Evolutionary conservation across 2,329 filamentous ascomycete genomes (phyloP).

Genomic region (Keithomyces neogunnii): DNA sequence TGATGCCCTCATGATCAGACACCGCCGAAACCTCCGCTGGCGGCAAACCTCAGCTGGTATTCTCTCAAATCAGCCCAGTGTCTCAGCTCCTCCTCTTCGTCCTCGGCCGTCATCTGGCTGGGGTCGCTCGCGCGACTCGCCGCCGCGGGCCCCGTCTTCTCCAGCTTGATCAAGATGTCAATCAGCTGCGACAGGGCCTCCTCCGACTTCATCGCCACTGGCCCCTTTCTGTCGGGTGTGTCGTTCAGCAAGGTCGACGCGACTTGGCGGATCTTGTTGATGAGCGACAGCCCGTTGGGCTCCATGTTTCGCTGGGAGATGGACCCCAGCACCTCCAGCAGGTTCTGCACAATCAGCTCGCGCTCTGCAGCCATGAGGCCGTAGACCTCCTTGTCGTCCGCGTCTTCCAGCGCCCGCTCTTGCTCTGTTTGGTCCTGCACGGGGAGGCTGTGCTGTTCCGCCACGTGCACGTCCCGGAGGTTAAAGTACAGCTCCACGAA

Average conservation of each 20-base stretch:
- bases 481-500: slow-evolving; percentile 82
- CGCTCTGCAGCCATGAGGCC: slow-evolving; percentile 65
- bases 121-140: slow-evolving; percentile 21
- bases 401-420: slow-evolving; percentile 27
- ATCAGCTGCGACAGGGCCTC: slow-evolving; percentile 65
- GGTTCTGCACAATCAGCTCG: slow-evolving; percentile 71
- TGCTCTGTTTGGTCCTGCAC: slow-evolving; percentile 25
- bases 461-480: slow-evolving; percentile 57
- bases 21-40: slow-evolving; percentile 47
- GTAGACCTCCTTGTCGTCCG: slow-evolving; percentile 41
- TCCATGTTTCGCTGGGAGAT: slow-evolving; percentile 84
- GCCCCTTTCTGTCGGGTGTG: slow-evolving; percentile 41
- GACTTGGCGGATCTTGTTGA: slow-evolving; percentile 77
- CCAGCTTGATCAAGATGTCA: slow-evolving; percentile 65
- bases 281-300: slow-evolving; percentile 54
- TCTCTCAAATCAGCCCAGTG: slow-evolving; percentile 74
- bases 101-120: slow-evolving; percentile 39
- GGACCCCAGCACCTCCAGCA: slow-evolving; percentile 64
- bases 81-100: slow-evolving; percentile 68
- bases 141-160: slow-evolving; percentile 45
- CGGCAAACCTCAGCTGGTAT: slow-evolving; percentile 65
- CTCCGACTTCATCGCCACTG: slow-evolving; percentile 49
- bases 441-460: slow-evolving; percentile 31
- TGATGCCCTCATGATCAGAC: slow-evolving; percentile 8
- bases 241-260: slow-evolving; percentile 69